Conservation (phyloP, 169 alveolate species). For the Eimeria tenella region DNA sequence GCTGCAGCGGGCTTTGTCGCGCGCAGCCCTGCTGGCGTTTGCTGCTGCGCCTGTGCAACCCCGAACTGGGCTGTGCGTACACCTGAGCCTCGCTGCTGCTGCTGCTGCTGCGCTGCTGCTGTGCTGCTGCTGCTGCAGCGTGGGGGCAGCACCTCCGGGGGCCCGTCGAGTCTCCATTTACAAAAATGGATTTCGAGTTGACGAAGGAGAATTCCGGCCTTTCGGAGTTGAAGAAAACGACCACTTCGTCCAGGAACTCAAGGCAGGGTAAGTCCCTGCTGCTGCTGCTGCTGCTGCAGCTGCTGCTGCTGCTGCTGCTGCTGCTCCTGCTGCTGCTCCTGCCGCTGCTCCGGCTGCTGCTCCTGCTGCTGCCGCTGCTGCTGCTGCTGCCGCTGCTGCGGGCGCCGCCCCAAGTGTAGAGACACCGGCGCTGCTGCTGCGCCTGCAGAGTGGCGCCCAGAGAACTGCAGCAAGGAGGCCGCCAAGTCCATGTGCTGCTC, state of each 20-base stretch:
- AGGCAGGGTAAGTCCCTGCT: conserved; percentile 40
- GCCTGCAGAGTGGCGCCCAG: conserved; percentile 62
- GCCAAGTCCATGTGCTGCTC: conserved; percentile 85
- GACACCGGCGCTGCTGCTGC: neutral
- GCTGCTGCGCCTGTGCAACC: too few species aligned
- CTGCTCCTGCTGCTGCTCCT: neutral
- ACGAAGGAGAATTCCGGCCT: conserved; percentile 74
- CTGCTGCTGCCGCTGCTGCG: too few species aligned
- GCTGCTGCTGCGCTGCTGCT: conserved; percentile 23
- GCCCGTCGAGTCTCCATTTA: conserved; percentile 48
- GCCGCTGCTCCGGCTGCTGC: neutral
- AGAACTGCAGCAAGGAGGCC: conserved; percentile 76
- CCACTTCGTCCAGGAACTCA: conserved; percentile 49
- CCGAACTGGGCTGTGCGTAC: neutral
- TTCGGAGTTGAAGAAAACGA: conserved; percentile 61
- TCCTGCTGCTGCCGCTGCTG: neutral
- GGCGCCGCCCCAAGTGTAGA: neutral
- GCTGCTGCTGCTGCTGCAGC: neutral
- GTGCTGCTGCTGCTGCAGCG: neutral
- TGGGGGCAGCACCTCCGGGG: conserved; percentile 69
- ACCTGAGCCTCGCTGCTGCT: neutral
- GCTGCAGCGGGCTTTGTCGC: too few species aligned
- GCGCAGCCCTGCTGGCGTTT: too few species aligned
- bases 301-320: neutral
- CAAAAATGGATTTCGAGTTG: conserved; percentile 73